Percentiles rank a stretch among this genome's conserved stretches.
Evolutionary conservation across 495 filamentous ascomycete species (phyloP).

Genomic region (Recurvomyces mirabilis): DNA sequence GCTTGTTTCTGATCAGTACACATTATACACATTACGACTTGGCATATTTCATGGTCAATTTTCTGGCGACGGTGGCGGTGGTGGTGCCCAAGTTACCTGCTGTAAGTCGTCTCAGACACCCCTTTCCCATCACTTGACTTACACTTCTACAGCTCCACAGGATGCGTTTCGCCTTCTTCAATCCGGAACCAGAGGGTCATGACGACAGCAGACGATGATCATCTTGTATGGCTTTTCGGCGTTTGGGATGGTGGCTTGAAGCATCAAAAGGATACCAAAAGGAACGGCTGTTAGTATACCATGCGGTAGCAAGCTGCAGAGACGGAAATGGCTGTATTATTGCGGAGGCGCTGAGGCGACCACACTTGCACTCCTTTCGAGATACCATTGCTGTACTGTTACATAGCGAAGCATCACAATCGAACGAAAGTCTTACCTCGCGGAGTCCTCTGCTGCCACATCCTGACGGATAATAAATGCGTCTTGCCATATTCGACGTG

Average conservation of each 20-base stretch:
- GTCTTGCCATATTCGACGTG: too few relatives aligned
- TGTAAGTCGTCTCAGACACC: slow-evolving; percentile 41
- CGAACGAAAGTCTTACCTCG: too few relatives aligned
- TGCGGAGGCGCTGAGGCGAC: not conserved
- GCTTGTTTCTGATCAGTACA: slow-evolving; percentile 89
- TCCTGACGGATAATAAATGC: too few relatives aligned
- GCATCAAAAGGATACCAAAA: not conserved
- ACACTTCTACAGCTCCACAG: slow-evolving; percentile 12
- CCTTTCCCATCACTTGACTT: not conserved
- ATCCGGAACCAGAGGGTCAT: slow-evolving; percentile 2
- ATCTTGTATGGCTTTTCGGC: not conserved
- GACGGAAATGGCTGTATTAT: not conserved
- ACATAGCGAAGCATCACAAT: too few relatives aligned
- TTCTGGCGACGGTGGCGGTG: slow-evolving; percentile 77
- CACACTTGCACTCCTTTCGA: not conserved
- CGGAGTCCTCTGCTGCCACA: too few relatives aligned
- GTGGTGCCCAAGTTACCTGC: slow-evolving; percentile 92
- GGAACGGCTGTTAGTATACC: not conserved
- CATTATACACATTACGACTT: slow-evolving; percentile 98
- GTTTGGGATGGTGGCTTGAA: not conserved
- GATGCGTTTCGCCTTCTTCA: slow-evolving; percentile 19
- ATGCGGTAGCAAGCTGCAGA: not conserved
- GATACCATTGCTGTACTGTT: too few relatives aligned
- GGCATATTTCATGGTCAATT: slow-evolving; percentile 93
- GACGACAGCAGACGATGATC: not conserved